Evolutionary conservation across 2,329 filamentous ascomycete species (phyloP).

Genomic region (Phialemoniopsis sp.): DNA sequence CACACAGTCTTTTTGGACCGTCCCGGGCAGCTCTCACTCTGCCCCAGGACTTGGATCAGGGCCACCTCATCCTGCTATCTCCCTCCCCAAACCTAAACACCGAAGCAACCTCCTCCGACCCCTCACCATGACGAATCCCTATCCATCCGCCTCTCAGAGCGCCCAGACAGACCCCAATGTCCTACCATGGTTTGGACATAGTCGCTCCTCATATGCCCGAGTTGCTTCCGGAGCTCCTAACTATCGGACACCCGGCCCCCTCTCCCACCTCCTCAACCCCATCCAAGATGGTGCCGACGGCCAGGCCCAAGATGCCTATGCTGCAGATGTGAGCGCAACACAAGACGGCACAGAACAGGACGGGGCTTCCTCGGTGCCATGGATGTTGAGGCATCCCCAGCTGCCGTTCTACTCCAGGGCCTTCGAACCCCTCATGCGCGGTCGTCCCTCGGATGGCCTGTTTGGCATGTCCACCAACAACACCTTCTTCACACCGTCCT

Average conservation of each 20-base stretch:
- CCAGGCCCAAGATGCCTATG: slow-evolving; percentile 23
- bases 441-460: slow-evolving; percentile 14
- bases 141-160: slow-evolving; percentile 26
- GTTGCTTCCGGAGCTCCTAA: slow-evolving; percentile 30
- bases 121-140: slow-evolving; percentile 38
- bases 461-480: slow-evolving; percentile 19
- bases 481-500: slow-evolving; percentile 77
- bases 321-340: slow-evolving; percentile 12
- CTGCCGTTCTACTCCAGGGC: slow-evolving; percentile 47
- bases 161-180: slow-evolving; percentile 23
- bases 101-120: slow-evolving; percentile 8
- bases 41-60: slow-evolving; percentile 1
- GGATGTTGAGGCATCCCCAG: slow-evolving; percentile 14
- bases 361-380: slow-evolving; percentile 2
- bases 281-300: slow-evolving; percentile 31
- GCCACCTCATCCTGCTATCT: slow-evolving; percentile 3
- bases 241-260: slow-evolving; percentile 32
- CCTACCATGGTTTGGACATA: slow-evolving; percentile 23
- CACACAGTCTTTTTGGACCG: background rate
- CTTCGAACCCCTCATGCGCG: slow-evolving; percentile 43
- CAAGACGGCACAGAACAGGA: background rate
- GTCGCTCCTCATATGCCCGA: slow-evolving; percentile 37
- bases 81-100: slow-evolving; percentile 1
- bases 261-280: slow-evolving; percentile 53
- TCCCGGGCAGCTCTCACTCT: background rate